These are phyloP conservation scores for Solanum paucissectum DNA, from an alignment of 257 asterid species.

Conservation along the genomic window DNA sequence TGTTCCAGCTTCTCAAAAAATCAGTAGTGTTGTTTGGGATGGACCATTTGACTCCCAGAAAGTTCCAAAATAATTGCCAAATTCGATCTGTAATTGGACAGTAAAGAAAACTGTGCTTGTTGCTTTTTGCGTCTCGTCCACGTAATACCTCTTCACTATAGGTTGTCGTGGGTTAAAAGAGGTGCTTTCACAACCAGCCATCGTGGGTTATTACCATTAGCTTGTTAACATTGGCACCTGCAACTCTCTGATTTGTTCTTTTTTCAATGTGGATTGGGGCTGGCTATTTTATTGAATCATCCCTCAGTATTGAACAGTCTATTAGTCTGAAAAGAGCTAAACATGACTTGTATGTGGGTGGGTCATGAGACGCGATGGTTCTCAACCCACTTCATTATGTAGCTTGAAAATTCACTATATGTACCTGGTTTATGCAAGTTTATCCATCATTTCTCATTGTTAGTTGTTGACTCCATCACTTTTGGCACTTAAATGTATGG, in stretches of 20 bases:
- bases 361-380: background rate
- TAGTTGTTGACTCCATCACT: background rate
- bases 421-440: background rate
- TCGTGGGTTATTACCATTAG: background rate
- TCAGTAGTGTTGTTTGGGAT: background rate
- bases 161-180: background rate
- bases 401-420: background rate
- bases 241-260: background rate
- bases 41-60: background rate
- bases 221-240: background rate
- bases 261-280: background rate
- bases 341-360: background rate
- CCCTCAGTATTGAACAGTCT: background rate
- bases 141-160: background rate
- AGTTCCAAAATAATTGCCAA: background rate
- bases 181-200: background rate
- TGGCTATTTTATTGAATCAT: background rate
- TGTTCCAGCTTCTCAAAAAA: background rate
- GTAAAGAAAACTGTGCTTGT: background rate
- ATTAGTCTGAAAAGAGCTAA: background rate
- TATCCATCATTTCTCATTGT: background rate
- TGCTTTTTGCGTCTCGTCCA: background rate
- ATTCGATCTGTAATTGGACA: background rate
- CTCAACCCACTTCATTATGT: background rate
- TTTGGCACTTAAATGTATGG: background rate